A percentile compares a stretch with the other conserved stretches of the same genome.
Conservation (phyloP, 176 grass and related monocot species). For the Metroxylon sagu region DNA sequence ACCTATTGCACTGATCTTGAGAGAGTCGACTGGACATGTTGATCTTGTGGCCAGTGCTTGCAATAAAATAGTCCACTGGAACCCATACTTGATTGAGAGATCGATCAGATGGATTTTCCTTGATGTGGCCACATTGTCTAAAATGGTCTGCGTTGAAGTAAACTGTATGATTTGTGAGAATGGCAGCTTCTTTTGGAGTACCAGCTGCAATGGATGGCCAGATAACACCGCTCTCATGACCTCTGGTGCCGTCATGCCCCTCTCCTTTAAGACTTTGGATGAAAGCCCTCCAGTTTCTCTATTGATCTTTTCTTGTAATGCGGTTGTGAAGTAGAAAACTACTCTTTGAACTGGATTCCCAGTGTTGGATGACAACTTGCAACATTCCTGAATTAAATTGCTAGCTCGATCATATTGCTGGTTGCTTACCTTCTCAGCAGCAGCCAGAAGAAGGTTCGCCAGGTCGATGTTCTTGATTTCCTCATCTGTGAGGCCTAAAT, state of each 20-base stretch:
- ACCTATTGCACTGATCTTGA: slow-evolving; percentile 5
- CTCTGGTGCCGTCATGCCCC: not conserved
- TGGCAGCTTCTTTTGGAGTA: not conserved
- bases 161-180: not conserved
- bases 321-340: not conserved
- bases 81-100: not conserved
- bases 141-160: slow-evolving; percentile 1
- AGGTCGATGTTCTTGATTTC: not conserved
- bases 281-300: not conserved
- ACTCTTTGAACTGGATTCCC: slow-evolving; percentile 8
- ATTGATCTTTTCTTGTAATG: not conserved
- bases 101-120: slow-evolving; percentile 10
- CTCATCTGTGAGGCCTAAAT: too few relatives aligned
- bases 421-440: slow-evolving; percentile 6
- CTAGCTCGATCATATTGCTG: not conserved
- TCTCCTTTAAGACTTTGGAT: not conserved
- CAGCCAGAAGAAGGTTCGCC: not conserved
- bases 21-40: not conserved
- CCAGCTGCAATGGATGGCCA: not conserved
- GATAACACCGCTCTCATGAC: not conserved
- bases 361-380: not conserved
- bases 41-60: not conserved
- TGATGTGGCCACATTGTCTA: slow-evolving; percentile 1
- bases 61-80: not conserved
- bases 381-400: slow-evolving; percentile 1